Evolutionary conservation across 441 rosid genomes (phyloP).

Genomic region (Gossypium trilobum): DNA sequence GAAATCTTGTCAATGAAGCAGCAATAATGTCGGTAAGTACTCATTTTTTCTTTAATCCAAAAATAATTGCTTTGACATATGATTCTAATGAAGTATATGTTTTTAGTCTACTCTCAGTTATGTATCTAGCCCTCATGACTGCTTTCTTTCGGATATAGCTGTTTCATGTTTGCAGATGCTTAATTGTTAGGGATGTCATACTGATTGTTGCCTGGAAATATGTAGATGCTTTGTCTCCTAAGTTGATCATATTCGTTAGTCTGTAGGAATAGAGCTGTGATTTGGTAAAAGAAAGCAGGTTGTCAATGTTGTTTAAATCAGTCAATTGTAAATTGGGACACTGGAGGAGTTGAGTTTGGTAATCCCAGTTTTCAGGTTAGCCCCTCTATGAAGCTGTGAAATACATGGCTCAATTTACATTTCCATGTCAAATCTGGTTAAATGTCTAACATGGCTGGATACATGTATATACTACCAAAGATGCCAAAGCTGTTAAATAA

Average conservation of each 20-base stretch:
- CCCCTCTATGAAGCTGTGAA: neutral
- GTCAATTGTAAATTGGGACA: neutral
- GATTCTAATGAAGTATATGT: neutral
- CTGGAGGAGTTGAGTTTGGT: neutral
- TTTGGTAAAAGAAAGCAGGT: neutral
- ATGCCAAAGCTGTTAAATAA: neutral
- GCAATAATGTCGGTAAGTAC: constrained; percentile 93
- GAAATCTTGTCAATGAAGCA: constrained; percentile 93
- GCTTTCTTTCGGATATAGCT: neutral
- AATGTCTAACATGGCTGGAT: neutral
- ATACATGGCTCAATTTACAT: neutral
- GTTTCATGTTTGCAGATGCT: neutral
- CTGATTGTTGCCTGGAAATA: neutral
- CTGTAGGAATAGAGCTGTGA: neutral
- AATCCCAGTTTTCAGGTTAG: neutral
- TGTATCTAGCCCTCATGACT: neutral
- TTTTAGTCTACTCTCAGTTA: neutral
- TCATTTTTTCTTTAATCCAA: neutral
- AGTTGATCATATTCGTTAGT: neutral
- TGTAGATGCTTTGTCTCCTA: neutral
- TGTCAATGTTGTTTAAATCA: neutral
- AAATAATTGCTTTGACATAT: neutral
- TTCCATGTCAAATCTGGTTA: neutral
- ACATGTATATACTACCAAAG: neutral
- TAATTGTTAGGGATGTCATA: neutral